These are phyloP conservation scores for Iodosphaeria phyllophila DNA, from an alignment of 2,329 filamentous ascomycete genomes.

Conservation along the genomic window DNA sequence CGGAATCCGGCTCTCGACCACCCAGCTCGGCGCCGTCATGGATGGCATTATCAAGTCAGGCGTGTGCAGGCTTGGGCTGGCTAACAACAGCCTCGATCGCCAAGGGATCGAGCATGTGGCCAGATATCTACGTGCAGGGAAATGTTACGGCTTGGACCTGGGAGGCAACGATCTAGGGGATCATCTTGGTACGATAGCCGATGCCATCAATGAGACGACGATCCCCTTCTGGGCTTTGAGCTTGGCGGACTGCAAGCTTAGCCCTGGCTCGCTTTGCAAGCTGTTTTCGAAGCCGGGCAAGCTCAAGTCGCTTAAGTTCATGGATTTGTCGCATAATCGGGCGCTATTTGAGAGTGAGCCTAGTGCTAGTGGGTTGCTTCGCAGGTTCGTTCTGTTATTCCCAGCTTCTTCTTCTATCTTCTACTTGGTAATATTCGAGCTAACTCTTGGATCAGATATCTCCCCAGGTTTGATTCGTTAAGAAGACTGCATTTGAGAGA, in stretches of 20 bases:
- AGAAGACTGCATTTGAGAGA: conserved; percentile 78
- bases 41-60: conserved; percentile 67
- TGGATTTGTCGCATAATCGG: conserved; percentile 83
- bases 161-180: conserved; percentile 60
- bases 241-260: conserved; percentile 69
- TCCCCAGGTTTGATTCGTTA: conserved; percentile 59
- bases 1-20: conserved; percentile 53
- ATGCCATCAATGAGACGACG: conserved; percentile 30
- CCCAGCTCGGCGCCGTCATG: conserved; percentile 58
- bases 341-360: conserved; percentile 56
- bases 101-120: conserved; percentile 60
- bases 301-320: conserved; percentile 61
- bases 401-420: conserved; percentile 4
- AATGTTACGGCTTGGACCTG: conserved; percentile 76
- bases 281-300: conserved; percentile 56
- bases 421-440: conserved; percentile 1
- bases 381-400: conserved; percentile 47
- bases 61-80: conserved; percentile 61
- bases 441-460: conserved; percentile 29
- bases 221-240: conserved; percentile 59
- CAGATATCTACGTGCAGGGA: conserved; percentile 54
- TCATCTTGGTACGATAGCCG: conserved; percentile 32
- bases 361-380: conserved; percentile 55
- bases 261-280: conserved; percentile 50
- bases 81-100: conserved; percentile 59